Conservation (phyloP, 2,329 filamentous ascomycete genomes). For the Tolypocladium endophyticum region DNA sequence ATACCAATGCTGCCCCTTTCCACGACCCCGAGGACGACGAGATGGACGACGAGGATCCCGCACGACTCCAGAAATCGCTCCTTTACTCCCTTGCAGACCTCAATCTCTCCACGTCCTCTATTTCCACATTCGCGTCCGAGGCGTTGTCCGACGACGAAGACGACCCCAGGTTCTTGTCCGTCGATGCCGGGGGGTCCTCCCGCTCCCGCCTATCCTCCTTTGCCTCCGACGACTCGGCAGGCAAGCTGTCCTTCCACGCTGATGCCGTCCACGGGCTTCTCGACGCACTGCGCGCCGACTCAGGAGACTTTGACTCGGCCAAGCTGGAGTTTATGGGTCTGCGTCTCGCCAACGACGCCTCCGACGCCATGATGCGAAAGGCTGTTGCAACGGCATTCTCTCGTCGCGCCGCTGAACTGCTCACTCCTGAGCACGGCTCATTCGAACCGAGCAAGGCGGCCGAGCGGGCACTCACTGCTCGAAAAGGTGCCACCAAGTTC, state of each 20-base stretch:
- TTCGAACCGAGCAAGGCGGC: constrained; percentile 56
- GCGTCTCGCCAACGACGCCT: constrained; percentile 84
- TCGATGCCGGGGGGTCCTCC: constrained; percentile 31
- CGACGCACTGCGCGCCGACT: constrained; percentile 68
- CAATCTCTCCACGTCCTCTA: constrained; percentile 42
- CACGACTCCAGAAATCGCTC: constrained; percentile 42
- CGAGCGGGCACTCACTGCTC: constrained; percentile 45
- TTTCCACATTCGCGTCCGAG: constrained; percentile 53
- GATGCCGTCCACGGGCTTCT: constrained; percentile 82
- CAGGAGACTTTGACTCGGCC: constrained; percentile 67
- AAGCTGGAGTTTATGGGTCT: constrained; percentile 89
- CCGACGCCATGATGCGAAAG: constrained; percentile 76
- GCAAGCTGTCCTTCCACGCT: constrained; percentile 57
- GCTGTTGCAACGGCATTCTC: constrained; percentile 81
- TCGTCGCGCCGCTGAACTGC: constrained; percentile 65
- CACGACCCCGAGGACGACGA: constrained; percentile 36
- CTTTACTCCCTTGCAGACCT: constrained; percentile 42
- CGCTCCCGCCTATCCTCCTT: constrained; percentile 61
- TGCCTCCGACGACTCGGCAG: constrained; percentile 59
- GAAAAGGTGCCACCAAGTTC: constrained; percentile 44
- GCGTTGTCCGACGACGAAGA: constrained; percentile 56
- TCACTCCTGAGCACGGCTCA: constrained; percentile 36
- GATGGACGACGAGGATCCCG: constrained; percentile 37
- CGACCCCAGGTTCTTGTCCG: constrained; percentile 48
- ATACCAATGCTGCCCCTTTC: constrained; percentile 40